These are phyloP conservation scores for Euphrasia confusa DNA, from an alignment of 257 asterid genomes.

Conservation along the genomic window DNA sequence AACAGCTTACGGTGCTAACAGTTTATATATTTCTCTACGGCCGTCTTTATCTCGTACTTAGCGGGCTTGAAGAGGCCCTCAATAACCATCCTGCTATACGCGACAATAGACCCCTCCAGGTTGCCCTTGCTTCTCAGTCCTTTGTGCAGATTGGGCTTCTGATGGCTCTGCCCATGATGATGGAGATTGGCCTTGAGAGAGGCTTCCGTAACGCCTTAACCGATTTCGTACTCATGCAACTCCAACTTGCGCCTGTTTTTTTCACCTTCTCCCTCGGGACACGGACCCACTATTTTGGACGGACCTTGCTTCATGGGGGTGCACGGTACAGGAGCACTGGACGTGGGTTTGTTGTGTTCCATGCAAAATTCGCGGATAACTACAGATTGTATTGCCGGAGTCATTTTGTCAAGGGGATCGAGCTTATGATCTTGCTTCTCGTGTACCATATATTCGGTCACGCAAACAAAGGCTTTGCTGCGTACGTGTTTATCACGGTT, in stretches of 20 bases:
- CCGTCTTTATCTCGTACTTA: slow-evolving; percentile 86
- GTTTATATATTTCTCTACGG: slow-evolving; percentile 88
- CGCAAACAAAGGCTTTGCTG: slow-evolving; percentile 52
- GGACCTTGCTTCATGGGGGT: slow-evolving; percentile 94
- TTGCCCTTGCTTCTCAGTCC: slow-evolving; percentile 95
- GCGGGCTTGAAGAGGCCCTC: slow-evolving; percentile 76
- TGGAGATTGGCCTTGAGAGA: slow-evolving; percentile 93
- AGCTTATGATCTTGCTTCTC: slow-evolving; percentile 79
- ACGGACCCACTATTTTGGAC: slow-evolving; percentile 79
- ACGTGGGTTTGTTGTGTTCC: slow-evolving; percentile 92
- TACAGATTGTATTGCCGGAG: slow-evolving; percentile 78
- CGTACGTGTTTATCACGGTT: slow-evolving; percentile 70
- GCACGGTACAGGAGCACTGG: slow-evolving; percentile 90
- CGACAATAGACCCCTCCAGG: slow-evolving; percentile 91
- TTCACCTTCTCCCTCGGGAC: slow-evolving; percentile 93
- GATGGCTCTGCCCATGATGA: slow-evolving; percentile 98
- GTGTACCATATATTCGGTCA: slow-evolving; percentile 85
- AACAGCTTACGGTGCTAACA: slow-evolving; percentile 79
- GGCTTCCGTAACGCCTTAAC: slow-evolving; percentile 86
- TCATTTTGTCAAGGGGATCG: slow-evolving; percentile 89
- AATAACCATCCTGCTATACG: slow-evolving; percentile 76
- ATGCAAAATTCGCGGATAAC: slow-evolving; percentile 88
- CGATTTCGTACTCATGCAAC: slow-evolving; percentile 87
- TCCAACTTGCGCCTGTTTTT: slow-evolving; percentile 88
- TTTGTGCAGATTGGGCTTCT: slow-evolving; percentile 83